These are phyloP conservation scores for Pyricularia sp. DNA, from an alignment of 2,329 filamentous ascomycete species.

Conservation along the genomic window DNA sequence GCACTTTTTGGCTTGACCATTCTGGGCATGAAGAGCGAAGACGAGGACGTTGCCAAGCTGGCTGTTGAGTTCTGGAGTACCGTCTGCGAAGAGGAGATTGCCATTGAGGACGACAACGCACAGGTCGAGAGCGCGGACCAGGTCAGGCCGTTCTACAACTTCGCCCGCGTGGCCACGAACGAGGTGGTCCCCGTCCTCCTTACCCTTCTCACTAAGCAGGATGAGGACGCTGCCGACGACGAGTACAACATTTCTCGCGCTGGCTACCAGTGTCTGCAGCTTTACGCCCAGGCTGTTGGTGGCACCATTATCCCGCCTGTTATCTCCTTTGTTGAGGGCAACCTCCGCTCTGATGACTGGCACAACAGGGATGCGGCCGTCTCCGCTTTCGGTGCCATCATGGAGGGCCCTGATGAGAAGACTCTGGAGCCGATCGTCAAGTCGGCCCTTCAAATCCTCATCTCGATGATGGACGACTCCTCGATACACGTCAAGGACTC, in stretches of 20 bases:
- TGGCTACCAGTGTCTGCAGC: constrained; percentile 90
- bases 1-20: constrained; percentile 95
- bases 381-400: constrained; percentile 94
- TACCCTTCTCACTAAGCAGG: constrained; percentile 85
- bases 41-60: constrained; percentile 96
- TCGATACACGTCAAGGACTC: constrained; percentile 91
- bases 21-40: constrained; percentile 94
- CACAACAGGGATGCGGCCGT: constrained; percentile 91
- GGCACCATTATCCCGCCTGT: constrained; percentile 78
- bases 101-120: constrained; percentile 93
- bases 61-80: constrained; percentile 99
- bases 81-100: constrained; percentile 98
- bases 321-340: constrained; percentile 81
- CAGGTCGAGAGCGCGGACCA: constrained; percentile 66
- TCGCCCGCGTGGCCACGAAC: constrained; percentile 81
- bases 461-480: constrained; percentile 83
- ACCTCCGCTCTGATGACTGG: constrained; percentile 89
- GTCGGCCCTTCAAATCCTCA: constrained; percentile 84
- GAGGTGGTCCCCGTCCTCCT: constrained; percentile 93
- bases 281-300: constrained; percentile 88
- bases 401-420: constrained; percentile 95
- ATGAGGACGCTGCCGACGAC: constrained; percentile 92
- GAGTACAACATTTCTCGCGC: constrained; percentile 96
- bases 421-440: constrained; percentile 90
- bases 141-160: constrained; percentile 90